Evolutionary conservation across 257 asterid species (phyloP).

Genomic region (Osmanthus fragrans): DNA sequence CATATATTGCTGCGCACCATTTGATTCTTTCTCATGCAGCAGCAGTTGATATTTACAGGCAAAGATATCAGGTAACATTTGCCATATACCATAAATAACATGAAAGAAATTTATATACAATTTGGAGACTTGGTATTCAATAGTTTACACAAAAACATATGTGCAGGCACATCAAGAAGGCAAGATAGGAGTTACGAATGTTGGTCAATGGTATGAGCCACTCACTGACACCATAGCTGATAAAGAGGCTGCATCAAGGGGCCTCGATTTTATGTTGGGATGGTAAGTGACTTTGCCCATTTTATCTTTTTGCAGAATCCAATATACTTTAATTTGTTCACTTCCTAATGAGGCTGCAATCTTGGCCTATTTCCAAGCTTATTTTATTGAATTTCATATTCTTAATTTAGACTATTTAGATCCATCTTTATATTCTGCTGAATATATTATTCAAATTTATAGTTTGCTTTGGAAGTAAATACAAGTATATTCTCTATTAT

Average conservation of each 20-base stretch:
- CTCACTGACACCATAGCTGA: constrained; percentile 21
- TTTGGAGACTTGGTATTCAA: not conserved
- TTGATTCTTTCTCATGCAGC: constrained; percentile 22
- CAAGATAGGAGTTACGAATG: constrained; percentile 33
- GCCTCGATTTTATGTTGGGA: constrained; percentile 35
- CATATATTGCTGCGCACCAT: constrained; percentile 16
- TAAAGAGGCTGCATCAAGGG: constrained; percentile 8
- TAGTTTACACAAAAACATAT: not conserved
- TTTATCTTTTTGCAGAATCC: no score
- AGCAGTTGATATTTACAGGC: constrained; percentile 14
- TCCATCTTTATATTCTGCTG: no score
- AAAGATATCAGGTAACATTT: constrained; percentile 2
- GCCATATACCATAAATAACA: no score
- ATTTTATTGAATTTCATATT: no score
- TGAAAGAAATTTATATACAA: not conserved
- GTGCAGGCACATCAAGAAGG: constrained; percentile 32
- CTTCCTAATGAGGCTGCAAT: no score
- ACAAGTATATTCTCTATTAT: no score
- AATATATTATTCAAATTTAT: no score
- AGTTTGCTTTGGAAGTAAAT: no score
- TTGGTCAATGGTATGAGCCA: constrained; percentile 30
- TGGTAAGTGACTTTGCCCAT: constrained; percentile 16
- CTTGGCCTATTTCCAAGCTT: no score
- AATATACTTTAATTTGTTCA: no score
- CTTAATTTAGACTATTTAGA: no score